These are phyloP conservation scores for Chamaecyparis obtusa DNA, from an alignment of 75 land plant species.

Conservation along the genomic window DNA sequence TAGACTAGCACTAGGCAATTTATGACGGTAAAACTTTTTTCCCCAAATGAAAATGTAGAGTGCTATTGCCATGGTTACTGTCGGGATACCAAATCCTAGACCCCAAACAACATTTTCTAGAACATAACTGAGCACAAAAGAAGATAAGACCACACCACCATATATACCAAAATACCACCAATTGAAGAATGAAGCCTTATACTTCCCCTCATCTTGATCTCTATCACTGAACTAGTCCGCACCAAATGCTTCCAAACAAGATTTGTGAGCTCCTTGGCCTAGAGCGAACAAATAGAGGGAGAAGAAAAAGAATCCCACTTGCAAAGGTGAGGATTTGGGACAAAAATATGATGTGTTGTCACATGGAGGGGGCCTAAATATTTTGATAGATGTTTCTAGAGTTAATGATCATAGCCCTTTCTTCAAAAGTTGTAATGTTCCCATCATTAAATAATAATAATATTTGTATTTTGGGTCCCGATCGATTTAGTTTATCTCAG, in stretches of 20 bases:
- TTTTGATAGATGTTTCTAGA: conserved; percentile 27
- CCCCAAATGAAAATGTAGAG: conserved; percentile 47
- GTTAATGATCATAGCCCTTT: conserved; percentile 41
- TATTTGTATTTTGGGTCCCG: no score
- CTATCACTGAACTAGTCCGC: conserved; percentile 75
- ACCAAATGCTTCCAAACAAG: conserved; percentile 92
- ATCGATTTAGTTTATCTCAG: no score
- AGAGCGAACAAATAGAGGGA: conserved; percentile 77
- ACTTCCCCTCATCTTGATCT: conserved; percentile 21
- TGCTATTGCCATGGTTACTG: conserved; percentile 47
- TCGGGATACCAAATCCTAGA: conserved; percentile 72
- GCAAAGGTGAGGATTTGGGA: conserved; percentile 18
- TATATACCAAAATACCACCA: conserved; percentile 89
- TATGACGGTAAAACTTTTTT: conserved; percentile 29
- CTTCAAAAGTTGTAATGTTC: background rate
- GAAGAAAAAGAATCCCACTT: conserved; percentile 20
- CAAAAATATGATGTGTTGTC: background rate
- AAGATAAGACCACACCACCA: conserved; percentile 59
- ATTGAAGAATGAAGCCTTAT: conserved; percentile 60
- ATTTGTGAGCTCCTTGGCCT: conserved; percentile 92
- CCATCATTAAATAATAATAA: no score
- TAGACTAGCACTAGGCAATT: conserved; percentile 34
- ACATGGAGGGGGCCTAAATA: conserved; percentile 17
- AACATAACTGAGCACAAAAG: conserved; percentile 56
- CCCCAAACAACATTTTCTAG: conserved; percentile 77